Percentiles rank a stretch among this genome's conserved stretches.
Conservation (phyloP, 192 early-diverging fungal species). For the Chytriomyces sp. region DNA sequence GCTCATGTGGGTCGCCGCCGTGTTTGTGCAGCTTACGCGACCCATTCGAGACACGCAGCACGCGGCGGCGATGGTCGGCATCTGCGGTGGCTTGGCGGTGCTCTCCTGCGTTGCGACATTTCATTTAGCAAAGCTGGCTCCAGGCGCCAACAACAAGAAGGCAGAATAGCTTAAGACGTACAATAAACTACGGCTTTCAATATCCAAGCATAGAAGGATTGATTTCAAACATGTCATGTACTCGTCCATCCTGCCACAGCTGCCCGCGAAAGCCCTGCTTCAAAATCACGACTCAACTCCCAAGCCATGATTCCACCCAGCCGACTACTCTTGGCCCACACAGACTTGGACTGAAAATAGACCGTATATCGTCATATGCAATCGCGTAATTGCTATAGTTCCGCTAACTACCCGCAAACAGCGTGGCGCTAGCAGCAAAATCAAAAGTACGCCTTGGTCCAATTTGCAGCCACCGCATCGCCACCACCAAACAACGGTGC, state of each 20-base stretch:
- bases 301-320: slow-evolving; percentile 9
- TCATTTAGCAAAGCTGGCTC: too few relatives aligned
- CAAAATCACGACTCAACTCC: slow-evolving; percentile 2
- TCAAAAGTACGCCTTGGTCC: slow-evolving; percentile 60
- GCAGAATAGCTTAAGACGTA: too few relatives aligned
- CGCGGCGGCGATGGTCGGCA: too few relatives aligned
- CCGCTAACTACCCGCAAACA: slow-evolving; percentile 29
- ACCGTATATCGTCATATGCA: slow-evolving; percentile 75
- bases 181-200: too few relatives aligned
- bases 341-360: slow-evolving; percentile 63
- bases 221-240: too few relatives aligned
- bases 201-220: too few relatives aligned
- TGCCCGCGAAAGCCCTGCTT: neutral
- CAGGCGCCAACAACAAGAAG: too few relatives aligned
- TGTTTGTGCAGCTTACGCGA: too few relatives aligned
- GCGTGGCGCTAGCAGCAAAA: slow-evolving; percentile 51
- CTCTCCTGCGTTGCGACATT: too few relatives aligned
- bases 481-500: slow-evolving; percentile 10
- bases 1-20: too few relatives aligned
- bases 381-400: slow-evolving; percentile 62
- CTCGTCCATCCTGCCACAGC: slow-evolving; percentile 4
- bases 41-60: too few relatives aligned
- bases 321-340: slow-evolving; percentile 41
- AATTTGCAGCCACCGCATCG: slow-evolving; percentile 55
- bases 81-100: too few relatives aligned